phyloP scores from a whole-genome alignment of 106 monocot genomes.

The Iris macrosiphon region DNA sequence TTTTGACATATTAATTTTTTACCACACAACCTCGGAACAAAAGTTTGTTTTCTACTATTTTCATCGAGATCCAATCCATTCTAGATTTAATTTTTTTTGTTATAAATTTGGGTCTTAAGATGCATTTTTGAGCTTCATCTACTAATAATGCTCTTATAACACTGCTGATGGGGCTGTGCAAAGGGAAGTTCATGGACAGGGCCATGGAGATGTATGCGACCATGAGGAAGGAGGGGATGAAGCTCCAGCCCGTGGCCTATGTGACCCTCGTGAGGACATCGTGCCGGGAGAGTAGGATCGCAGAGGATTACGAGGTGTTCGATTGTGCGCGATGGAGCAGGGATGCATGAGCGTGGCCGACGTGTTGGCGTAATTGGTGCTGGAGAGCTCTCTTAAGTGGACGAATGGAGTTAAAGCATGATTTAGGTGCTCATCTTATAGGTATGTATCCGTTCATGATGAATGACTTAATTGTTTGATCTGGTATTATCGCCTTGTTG shows the following conservation, averaged over 20 bases:
- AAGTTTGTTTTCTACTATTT: too few relatives aligned
- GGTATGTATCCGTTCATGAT: background rate
- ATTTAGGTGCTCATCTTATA: background rate
- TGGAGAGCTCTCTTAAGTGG: conserved; percentile 81
- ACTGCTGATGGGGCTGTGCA: conserved; percentile 77
- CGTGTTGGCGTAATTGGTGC: conserved; percentile 52
- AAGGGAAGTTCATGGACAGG: conserved; percentile 63
- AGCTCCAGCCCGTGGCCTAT: conserved; percentile 69
- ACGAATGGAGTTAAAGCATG: conserved; percentile 34
- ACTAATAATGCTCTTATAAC: too few relatives aligned
- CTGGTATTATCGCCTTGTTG: too few relatives aligned
- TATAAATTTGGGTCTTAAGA: too few relatives aligned
- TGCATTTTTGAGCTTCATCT: too few relatives aligned
- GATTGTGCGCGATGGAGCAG: conserved; percentile 83
- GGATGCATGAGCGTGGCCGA: conserved; percentile 64
- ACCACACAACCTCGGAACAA: too few relatives aligned
- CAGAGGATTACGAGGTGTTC: conserved; percentile 81
- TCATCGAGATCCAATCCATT: too few relatives aligned
- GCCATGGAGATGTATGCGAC: conserved; percentile 52
- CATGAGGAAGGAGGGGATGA: conserved; percentile 59
- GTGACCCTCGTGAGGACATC: conserved; percentile 61
- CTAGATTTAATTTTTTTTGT: too few relatives aligned
- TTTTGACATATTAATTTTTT: too few relatives aligned
- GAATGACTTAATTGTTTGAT: too few relatives aligned
- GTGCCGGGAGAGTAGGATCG: conserved; percentile 48